These are phyloP conservation scores for Piper betle DNA, from an alignment of 164 flowering plant species.

Conservation along the genomic window DNA sequence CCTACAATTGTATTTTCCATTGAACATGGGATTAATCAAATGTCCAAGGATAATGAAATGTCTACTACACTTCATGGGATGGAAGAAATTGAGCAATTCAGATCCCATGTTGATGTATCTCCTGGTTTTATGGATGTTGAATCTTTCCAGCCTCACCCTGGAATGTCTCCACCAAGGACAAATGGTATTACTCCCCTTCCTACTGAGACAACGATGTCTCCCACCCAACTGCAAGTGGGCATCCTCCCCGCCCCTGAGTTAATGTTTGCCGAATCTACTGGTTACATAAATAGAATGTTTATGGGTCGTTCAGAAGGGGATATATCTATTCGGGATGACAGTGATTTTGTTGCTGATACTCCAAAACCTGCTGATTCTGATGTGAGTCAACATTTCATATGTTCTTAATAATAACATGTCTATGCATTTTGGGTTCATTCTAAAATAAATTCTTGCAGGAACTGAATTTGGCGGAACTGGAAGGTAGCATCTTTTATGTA, in stretches of 20 bases:
- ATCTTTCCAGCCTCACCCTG: conserved; percentile 15
- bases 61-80: background rate
- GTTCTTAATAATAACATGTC: background rate
- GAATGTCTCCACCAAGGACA: conserved; percentile 14
- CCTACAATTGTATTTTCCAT: background rate
- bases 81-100: conserved; percentile 9
- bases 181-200: conserved; percentile 25
- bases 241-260: conserved; percentile 20
- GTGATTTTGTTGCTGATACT: conserved; percentile 26
- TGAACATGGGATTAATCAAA: background rate
- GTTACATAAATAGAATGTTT: conserved; percentile 32
- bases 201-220: background rate
- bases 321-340: conserved; percentile 6
- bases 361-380: conserved; percentile 29
- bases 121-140: conserved; percentile 16
- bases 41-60: background rate
- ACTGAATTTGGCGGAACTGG: conserved; percentile 57
- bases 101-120: background rate
- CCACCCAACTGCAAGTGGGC: conserved; percentile 16
- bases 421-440: background rate
- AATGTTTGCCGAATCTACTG: conserved; percentile 18
- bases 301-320: conserved; percentile 12
- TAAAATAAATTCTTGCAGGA: conserved; percentile 20
- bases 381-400: conserved; percentile 19
- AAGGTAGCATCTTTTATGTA: conserved; percentile 44